Evolutionary conservation across 192 early-diverging fungal species (phyloP).

Genomic region (Neocallimastix lanati): DNA sequence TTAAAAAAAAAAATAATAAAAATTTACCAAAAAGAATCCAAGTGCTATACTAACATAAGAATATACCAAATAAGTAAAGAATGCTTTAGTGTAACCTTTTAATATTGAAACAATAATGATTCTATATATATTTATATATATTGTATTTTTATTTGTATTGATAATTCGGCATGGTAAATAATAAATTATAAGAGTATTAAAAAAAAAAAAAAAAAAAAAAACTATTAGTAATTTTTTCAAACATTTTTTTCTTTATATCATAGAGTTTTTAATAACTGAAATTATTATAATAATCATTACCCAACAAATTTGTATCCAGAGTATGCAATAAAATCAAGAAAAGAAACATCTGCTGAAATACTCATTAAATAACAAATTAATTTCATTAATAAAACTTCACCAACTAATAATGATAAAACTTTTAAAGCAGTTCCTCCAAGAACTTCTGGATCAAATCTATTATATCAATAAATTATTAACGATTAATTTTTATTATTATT

Average conservation of each 20-base stretch:
- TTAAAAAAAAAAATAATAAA: too few species aligned
- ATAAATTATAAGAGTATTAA: too few species aligned
- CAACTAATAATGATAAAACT: constrained; percentile 54
- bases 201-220: too few species aligned
- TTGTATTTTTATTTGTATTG: too few species aligned
- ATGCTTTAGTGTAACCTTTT: constrained; percentile 13
- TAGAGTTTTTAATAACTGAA: too few species aligned
- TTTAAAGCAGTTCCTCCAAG: constrained; percentile 70
- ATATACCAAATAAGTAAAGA: constrained; percentile 35
- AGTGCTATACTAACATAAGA: constrained; percentile 55
- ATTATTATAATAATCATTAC: too few species aligned
- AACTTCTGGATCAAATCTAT: constrained; percentile 74
- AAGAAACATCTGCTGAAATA: constrained; percentile 59
- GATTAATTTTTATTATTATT: too few species aligned
- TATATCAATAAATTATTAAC: too few species aligned
- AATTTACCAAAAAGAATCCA: constrained; percentile 73
- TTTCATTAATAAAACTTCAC: constrained; percentile 70
- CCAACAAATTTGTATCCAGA: constrained; percentile 92
- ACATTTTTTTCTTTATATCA: too few species aligned
- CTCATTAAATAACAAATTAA: constrained; percentile 72
- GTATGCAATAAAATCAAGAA: constrained; percentile 72
- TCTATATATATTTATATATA: too few species aligned
- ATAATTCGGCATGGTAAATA: too few species aligned
- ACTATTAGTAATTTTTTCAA: too few species aligned
- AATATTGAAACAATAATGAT: not conserved